These are phyloP conservation scores for Staphylotrichum longicolle DNA, from an alignment of 495 filamentous ascomycete species.

Conservation along the genomic window DNA sequence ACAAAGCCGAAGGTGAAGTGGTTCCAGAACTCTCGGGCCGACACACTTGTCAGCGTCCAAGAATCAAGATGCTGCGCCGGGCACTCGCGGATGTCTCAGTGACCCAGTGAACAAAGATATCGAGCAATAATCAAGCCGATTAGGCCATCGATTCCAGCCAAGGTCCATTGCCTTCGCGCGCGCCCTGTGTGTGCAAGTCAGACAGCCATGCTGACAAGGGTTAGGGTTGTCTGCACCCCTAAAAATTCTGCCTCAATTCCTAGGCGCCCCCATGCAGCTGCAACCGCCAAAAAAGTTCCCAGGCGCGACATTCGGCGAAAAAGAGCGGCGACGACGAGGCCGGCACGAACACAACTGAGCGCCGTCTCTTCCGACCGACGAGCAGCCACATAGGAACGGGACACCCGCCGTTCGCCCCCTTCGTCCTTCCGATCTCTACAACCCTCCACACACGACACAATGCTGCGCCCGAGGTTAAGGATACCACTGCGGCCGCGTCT, in stretches of 20 bases:
- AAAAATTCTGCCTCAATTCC: conserved; percentile 24
- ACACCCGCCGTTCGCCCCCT: conserved; percentile 4
- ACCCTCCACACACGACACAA: conserved; percentile 24
- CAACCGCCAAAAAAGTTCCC: conserved; percentile 19
- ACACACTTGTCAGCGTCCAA: too few relatives aligned
- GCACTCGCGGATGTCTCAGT: too few relatives aligned
- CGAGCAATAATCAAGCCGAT: too few relatives aligned
- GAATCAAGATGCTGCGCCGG: too few relatives aligned
- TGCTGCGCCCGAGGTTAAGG: conserved; percentile 48
- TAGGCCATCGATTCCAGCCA: too few relatives aligned
- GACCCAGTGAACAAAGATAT: too few relatives aligned
- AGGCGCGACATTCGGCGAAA: conserved; percentile 15
- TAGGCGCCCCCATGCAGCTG: conserved; percentile 17
- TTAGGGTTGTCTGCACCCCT: conserved; percentile 16
- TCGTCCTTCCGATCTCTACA: background rate
- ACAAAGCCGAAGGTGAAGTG: background rate
- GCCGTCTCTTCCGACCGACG: conserved; percentile 10
- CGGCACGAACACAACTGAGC: conserved; percentile 13
- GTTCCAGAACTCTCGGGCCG: too few relatives aligned
- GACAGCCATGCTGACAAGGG: background rate
- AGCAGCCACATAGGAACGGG: background rate
- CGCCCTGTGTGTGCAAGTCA: background rate
- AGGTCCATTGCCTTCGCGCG: too few relatives aligned
- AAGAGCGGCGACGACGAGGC: conserved; percentile 22
- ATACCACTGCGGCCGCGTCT: conserved; percentile 35